Evolutionary conservation across 1,284 basidiomycete species (phyloP).

Genomic region (Coniferiporia weirii): DNA sequence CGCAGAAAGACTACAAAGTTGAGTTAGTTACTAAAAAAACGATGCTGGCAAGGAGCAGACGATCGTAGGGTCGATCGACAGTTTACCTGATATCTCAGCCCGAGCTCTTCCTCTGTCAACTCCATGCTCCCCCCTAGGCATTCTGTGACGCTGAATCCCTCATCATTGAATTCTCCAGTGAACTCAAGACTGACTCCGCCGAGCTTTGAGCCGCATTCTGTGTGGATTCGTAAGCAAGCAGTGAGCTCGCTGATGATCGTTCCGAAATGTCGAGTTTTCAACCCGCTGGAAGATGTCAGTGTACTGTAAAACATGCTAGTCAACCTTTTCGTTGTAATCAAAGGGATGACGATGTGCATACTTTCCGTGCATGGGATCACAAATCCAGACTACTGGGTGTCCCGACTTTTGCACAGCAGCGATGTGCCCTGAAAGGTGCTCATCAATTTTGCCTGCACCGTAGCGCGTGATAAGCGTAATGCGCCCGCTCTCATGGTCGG

Average conservation of each 20-base stretch:
- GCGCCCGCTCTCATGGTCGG: constrained; percentile 74
- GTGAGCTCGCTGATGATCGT: constrained; percentile 90
- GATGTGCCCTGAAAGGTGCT: constrained; percentile 79
- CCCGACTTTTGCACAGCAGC: constrained; percentile 73
- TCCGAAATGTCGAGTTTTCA: constrained; percentile 88
- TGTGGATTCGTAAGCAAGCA: constrained; percentile 77
- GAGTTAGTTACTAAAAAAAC: neutral
- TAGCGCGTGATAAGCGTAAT: constrained; percentile 93
- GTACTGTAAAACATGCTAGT: constrained; percentile 49
- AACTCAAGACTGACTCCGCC: constrained; percentile 98
- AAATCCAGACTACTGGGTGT: constrained; percentile 90
- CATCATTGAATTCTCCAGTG: constrained; percentile 90
- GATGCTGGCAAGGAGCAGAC: no score
- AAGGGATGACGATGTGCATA: constrained; percentile 33
- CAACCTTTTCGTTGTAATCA: constrained; percentile 2
- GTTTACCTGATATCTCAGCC: constrained; percentile 65
- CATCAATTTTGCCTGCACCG: constrained; percentile 81
- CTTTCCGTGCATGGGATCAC: constrained; percentile 98
- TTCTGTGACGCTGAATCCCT: constrained; percentile 90
- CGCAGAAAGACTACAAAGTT: constrained; percentile 61
- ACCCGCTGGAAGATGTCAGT: constrained; percentile 66
- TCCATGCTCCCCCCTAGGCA: constrained; percentile 82
- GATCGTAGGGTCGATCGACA: neutral
- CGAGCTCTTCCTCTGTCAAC: constrained; percentile 66
- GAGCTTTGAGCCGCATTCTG: constrained; percentile 63